A percentile compares a stretch with the other conserved stretches of the same genome.
phyloP scores from a whole-genome alignment of 2,329 filamentous ascomycete genomes.

The Neopestalotiopsis rosae region DNA sequence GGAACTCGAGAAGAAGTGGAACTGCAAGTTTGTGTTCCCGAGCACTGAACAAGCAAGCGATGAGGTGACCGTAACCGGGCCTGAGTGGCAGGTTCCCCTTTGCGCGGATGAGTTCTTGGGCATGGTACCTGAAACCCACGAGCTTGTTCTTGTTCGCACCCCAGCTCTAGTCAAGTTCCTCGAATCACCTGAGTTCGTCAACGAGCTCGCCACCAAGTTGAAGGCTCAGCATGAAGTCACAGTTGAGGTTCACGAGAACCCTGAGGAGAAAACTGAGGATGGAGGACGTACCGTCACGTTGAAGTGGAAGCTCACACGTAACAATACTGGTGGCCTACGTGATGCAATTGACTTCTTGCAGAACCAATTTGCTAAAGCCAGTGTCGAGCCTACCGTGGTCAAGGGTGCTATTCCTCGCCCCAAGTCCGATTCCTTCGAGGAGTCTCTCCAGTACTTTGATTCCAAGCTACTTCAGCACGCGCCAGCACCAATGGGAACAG shows the following conservation, averaged over 20 bases:
- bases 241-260: constrained; percentile 72
- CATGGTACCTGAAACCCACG: constrained; percentile 97
- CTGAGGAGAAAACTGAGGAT: constrained; percentile 62
- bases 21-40: constrained; percentile 98
- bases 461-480: constrained; percentile 96
- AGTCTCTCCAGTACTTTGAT: constrained; percentile 95
- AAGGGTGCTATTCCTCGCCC: constrained; percentile 97
- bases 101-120: constrained; percentile 95
- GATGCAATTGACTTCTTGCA: constrained; percentile 96
- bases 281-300: constrained; percentile 66
- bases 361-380: constrained; percentile 81
- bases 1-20: constrained; percentile 97
- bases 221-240: constrained; percentile 93
- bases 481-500: constrained; percentile 77
- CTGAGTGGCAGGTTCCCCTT: constrained; percentile 97
- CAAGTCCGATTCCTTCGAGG: constrained; percentile 98
- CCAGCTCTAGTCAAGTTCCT: constrained; percentile 81
- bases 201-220: constrained; percentile 81
- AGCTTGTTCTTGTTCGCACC: constrained; percentile 81
- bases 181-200: constrained; percentile 78
- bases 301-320: constrained; percentile 86
- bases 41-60: constrained; percentile 98
- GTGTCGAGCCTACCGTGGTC: constrained; percentile 85
- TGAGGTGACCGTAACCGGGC: constrained; percentile 92
- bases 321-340: constrained; percentile 93